These are phyloP conservation scores for Graphilbum sp. DNA, from an alignment of 2,329 filamentous ascomycete genomes.

Conservation along the genomic window DNA sequence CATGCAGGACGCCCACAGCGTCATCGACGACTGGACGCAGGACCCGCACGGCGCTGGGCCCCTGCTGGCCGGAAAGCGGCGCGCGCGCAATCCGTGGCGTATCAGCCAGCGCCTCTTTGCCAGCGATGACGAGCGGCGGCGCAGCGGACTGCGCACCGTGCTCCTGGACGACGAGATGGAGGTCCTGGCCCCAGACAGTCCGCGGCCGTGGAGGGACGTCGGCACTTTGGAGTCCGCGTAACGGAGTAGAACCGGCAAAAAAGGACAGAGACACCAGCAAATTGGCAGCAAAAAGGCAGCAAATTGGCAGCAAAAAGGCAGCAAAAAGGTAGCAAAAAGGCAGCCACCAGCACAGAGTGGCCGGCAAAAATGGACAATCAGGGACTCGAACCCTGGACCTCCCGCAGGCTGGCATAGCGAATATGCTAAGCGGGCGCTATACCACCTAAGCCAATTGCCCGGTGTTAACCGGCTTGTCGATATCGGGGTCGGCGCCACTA, in stretches of 20 bases:
- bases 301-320: too few species aligned
- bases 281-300: too few species aligned
- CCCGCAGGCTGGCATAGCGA: slow-evolving; percentile 6
- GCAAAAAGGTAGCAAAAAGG: background rate
- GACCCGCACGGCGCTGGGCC: slow-evolving; percentile 35
- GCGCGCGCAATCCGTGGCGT: slow-evolving; percentile 31
- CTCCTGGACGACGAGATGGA: slow-evolving; percentile 16
- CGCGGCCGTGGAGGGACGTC: slow-evolving; percentile 22
- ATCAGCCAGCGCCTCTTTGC: slow-evolving; percentile 27
- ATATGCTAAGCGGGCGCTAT: slow-evolving; percentile 8
- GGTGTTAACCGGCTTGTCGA: slow-evolving; percentile 2
- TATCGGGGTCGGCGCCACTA: too few species aligned
- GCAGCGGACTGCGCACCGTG: slow-evolving; percentile 22
- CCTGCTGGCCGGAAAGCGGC: slow-evolving; percentile 30
- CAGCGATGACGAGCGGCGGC: slow-evolving; percentile 15
- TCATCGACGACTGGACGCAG: slow-evolving; percentile 29
- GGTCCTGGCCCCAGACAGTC: slow-evolving; percentile 20
- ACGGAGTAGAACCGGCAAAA: too few species aligned
- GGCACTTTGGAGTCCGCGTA: too few species aligned
- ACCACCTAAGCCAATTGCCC: slow-evolving; percentile 8
- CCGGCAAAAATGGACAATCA: slow-evolving; percentile 5
- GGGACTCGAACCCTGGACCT: slow-evolving; percentile 8
- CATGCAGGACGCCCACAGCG: slow-evolving; percentile 24
- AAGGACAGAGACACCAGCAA: too few species aligned
- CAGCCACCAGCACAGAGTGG: background rate